A percentile compares a stretch with the other conserved stretches of the same genome.
These are phyloP conservation scores for Sphaceloma murrayae DNA, from an alignment of 2,329 filamentous ascomycete genomes.

Conservation along the genomic window DNA sequence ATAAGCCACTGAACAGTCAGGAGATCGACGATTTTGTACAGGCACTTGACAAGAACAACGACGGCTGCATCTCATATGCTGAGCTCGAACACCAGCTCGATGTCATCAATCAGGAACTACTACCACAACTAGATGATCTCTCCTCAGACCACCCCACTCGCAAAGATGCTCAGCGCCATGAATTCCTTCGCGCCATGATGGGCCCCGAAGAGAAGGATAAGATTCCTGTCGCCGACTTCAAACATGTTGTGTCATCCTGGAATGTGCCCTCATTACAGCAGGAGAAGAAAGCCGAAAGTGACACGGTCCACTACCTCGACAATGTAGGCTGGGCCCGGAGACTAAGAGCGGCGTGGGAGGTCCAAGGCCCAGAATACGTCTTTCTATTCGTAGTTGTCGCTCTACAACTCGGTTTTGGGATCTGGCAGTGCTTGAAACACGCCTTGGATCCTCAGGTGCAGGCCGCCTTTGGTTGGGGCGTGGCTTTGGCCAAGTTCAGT, in stretches of 20 bases:
- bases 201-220: constrained; percentile 33
- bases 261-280: constrained; percentile 51
- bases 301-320: constrained; percentile 37
- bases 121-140: constrained; percentile 38
- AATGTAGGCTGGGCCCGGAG: constrained; percentile 39
- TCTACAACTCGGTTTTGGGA: constrained; percentile 43
- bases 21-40: constrained; percentile 46
- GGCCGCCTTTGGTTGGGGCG: constrained; percentile 47
- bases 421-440: constrained; percentile 50
- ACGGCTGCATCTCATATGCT: constrained; percentile 44
- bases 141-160: constrained; percentile 33
- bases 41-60: constrained; percentile 43
- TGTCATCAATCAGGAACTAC: constrained; percentile 43
- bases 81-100: constrained; percentile 48
- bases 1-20: constrained; percentile 27
- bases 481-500: constrained; percentile 46
- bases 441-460: constrained; percentile 37
- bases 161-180: constrained; percentile 35
- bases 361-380: constrained; percentile 44
- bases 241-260: constrained; percentile 49
- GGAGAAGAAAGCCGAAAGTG: constrained; percentile 39
- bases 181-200: constrained; percentile 45
- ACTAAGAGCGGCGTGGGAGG: constrained; percentile 46
- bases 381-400: constrained; percentile 42
- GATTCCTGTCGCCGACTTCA: constrained; percentile 42